Conservation (phyloP, 1,139 yeast species). For the Debaryomyces sp. region DNA sequence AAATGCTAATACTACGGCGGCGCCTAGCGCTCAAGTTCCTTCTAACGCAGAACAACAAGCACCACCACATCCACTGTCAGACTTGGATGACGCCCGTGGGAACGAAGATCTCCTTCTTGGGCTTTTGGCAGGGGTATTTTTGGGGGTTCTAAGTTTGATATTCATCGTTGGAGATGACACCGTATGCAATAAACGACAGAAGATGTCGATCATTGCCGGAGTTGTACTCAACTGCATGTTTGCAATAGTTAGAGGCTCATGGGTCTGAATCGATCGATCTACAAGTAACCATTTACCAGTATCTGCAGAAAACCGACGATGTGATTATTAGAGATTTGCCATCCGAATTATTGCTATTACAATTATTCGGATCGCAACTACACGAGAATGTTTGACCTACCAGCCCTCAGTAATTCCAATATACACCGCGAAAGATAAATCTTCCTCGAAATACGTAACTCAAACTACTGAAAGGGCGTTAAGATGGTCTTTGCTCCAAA, state of each 20-base stretch:
- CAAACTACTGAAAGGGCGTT: slow-evolving; percentile 46
- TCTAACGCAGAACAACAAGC: slow-evolving; percentile 12
- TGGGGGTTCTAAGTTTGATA: slow-evolving; percentile 64
- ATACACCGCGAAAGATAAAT: slow-evolving; percentile 17
- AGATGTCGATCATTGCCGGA: slow-evolving; percentile 66
- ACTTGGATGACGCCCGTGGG: slow-evolving; percentile 38
- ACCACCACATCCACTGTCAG: slow-evolving; percentile 27
- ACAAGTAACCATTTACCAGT: not conserved
- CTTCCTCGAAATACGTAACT: slow-evolving; percentile 8
- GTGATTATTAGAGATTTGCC: not conserved
- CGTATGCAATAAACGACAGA: slow-evolving; percentile 58
- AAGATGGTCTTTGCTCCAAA: slow-evolving; percentile 48
- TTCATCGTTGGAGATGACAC: slow-evolving; percentile 58
- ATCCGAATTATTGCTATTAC: not conserved
- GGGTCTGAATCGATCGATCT: slow-evolving; percentile 28
- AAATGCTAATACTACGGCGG: slow-evolving; percentile 10
- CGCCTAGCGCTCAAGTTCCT: slow-evolving; percentile 9
- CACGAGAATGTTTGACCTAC: slow-evolving; percentile 46
- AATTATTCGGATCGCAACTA: not conserved
- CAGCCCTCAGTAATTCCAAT: slow-evolving; percentile 49
- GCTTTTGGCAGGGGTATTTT: slow-evolving; percentile 59
- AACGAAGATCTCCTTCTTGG: slow-evolving; percentile 69
- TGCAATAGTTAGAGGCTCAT: slow-evolving; percentile 55
- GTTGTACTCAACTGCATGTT: slow-evolving; percentile 58
- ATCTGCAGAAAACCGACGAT: not conserved